Evolutionary conservation across 1,284 basidiomycete genomes (phyloP), one percentile per base, ranked within the genome.

Genomic region (Volvariella volvacea): DNA sequence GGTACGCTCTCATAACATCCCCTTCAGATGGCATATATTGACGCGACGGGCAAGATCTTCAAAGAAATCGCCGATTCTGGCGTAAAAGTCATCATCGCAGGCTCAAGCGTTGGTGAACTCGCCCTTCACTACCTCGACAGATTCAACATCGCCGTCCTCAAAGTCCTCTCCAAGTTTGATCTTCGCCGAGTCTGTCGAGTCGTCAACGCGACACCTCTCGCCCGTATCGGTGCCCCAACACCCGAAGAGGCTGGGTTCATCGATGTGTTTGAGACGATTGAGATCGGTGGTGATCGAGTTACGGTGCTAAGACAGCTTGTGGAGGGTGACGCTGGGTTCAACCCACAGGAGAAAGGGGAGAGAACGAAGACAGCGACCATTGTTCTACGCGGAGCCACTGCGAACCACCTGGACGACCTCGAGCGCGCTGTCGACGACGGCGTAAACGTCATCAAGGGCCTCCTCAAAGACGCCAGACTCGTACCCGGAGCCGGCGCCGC

Each of bases 121-220:
- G 93, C 95, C 2, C 73, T 97, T 52, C 96, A 99, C 70, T 99
- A 96, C 71, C 84, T 98, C 58, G 92, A 99, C 73, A 81, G 95
- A 44, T 78, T 90, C 68, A 76, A 83, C 66, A 94, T 99, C 64
- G 87, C 91, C 54, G 92, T 98, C 54, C 80, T 99, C 70, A 98
- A 98, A 67, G 90, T 99, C 25, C 78, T 96, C 48, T 97, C 92
- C 63, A 99, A 99, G 65, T 99, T 99, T 65, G 95, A 99, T 53
- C 80, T 99, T 15, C 85, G 94, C 40, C 77, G 96, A 2, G 71
- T 98, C 25, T 96, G 92, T 65, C 87, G 94, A 48, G 92, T 99
- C 54, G 88, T 95, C 48, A 92, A 92, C 49, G 96, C 96, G 8
- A 97, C 93, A 1, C 94, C 96, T 3, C 81, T 99, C 41, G 95